Conservation (phyloP, 176 grass and related monocot genomes). For the Ensete ventricosum region DNA sequence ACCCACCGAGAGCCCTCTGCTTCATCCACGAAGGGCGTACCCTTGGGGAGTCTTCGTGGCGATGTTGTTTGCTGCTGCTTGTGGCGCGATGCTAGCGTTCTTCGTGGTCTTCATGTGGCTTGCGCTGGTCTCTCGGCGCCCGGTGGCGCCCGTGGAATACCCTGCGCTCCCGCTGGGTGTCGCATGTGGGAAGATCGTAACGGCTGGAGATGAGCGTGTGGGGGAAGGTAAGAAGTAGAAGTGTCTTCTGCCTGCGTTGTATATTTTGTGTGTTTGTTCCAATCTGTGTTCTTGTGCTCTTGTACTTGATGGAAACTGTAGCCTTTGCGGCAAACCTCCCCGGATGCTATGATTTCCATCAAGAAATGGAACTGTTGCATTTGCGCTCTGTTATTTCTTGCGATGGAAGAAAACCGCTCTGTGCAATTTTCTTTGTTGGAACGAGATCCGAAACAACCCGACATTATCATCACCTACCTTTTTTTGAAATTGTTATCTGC, state of each 20-base stretch:
- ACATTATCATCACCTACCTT: too few species aligned
- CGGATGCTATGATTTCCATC: conserved; percentile 14
- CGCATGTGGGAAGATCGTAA: conserved; percentile 67
- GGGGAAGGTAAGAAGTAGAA: not conserved
- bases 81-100: conserved; percentile 59
- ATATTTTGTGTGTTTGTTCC: not conserved
- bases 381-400: not conserved
- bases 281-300: not conserved
- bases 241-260: not conserved
- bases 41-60: conserved; percentile 39
- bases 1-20: conserved; percentile 7
- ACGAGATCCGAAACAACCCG: too few species aligned
- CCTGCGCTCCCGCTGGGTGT: conserved; percentile 23
- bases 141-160: conserved; percentile 65
- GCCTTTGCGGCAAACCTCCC: conserved; percentile 10
- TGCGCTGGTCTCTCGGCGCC: conserved; percentile 29
- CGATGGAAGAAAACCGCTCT: not conserved
- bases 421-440: not conserved
- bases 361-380: conserved; percentile 4
- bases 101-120: conserved; percentile 58
- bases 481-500: too few species aligned
- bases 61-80: conserved; percentile 57
- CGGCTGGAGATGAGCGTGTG: conserved; percentile 32
- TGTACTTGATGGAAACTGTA: conserved; percentile 10
- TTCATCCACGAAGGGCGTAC: conserved; percentile 16